Conservation (phyloP, 2,329 filamentous ascomycete genomes). For the Exophiala aquamarina region DNA sequence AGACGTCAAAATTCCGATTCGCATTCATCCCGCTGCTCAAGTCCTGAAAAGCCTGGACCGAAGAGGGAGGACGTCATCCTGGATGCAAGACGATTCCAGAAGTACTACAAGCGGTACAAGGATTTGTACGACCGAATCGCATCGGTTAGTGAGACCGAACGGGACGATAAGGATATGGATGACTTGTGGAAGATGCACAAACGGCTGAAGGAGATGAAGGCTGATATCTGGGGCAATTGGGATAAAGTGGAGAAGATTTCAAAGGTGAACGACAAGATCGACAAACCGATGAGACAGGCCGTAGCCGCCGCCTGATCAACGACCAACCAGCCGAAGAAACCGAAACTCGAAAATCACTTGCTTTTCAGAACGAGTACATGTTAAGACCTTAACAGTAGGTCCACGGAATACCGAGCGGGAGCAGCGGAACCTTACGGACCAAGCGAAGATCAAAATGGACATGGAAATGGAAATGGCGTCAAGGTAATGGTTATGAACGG, state of each 20-base stretch:
- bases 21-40: constrained; percentile 23
- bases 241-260: constrained; percentile 23
- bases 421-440: too few relatives aligned
- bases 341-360: too few relatives aligned
- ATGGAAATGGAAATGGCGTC: too few relatives aligned
- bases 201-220: constrained; percentile 29
- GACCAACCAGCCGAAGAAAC: too few relatives aligned
- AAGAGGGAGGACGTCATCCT: constrained; percentile 37
- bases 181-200: constrained; percentile 45
- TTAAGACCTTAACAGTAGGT: too few relatives aligned
- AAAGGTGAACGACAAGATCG: constrained; percentile 11
- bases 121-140: constrained; percentile 52
- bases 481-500: too few relatives aligned
- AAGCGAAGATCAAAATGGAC: too few relatives aligned
- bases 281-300: constrained; percentile 2
- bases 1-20: neutral
- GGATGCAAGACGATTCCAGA: constrained; percentile 53
- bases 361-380: too few relatives aligned
- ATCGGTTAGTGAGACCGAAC: constrained; percentile 42
- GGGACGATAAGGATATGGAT: constrained; percentile 47
- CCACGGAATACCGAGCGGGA: too few relatives aligned
- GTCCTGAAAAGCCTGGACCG: constrained; percentile 37
- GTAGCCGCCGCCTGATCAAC: neutral
- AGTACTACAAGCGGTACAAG: constrained; percentile 59
- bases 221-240: constrained; percentile 30